phyloP scores from a whole-genome alignment of 352 stramenopile species.

The Pythium sukuiense region DNA sequence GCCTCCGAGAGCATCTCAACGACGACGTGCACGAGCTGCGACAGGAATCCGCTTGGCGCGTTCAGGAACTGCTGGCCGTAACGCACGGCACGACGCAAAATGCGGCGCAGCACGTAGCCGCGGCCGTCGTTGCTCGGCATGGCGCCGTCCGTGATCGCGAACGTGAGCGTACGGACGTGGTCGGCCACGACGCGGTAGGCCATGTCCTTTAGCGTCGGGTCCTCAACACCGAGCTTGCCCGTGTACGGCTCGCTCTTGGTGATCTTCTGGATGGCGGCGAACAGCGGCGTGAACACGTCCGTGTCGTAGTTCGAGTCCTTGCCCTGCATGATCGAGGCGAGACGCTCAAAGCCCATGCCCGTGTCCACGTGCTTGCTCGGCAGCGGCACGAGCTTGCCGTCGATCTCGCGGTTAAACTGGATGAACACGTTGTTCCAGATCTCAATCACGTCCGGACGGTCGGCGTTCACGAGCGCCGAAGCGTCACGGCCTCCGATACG shows the following conservation, averaged over 20 bases:
- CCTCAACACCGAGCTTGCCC: slow-evolving; percentile 87
- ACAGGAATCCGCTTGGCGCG: slow-evolving; percentile 94
- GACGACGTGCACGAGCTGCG: slow-evolving; percentile 92
- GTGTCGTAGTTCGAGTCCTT: slow-evolving; percentile 99
- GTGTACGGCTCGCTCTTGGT: slow-evolving; percentile 80
- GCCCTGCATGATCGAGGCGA: slow-evolving; percentile 91
- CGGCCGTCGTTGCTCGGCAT: slow-evolving; percentile 97
- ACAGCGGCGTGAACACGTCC: slow-evolving; percentile 97
- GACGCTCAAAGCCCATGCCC: slow-evolving; percentile 98
- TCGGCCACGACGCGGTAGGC: slow-evolving; percentile 96
- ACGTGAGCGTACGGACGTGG: slow-evolving; percentile 97
- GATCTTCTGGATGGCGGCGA: slow-evolving; percentile 90
- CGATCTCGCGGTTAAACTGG: slow-evolving; percentile 96
- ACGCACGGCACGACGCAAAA: slow-evolving; percentile 96
- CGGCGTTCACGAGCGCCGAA: slow-evolving; percentile 94
- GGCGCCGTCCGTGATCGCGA: slow-evolving; percentile 97
- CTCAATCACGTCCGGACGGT: slow-evolving; percentile 98
- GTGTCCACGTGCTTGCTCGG: slow-evolving; percentile 98
- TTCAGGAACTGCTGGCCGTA: slow-evolving; percentile 98
- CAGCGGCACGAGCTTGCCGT: slow-evolving; percentile 87
- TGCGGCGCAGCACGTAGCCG: slow-evolving; percentile 98
- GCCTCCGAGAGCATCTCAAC: slow-evolving; percentile 93
- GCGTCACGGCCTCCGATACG: slow-evolving; percentile 94
- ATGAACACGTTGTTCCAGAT: slow-evolving; percentile 99
- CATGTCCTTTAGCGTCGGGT: slow-evolving; percentile 87